Conservation (phyloP, 257 asterid species). For the Euphrasia confusa region DNA sequence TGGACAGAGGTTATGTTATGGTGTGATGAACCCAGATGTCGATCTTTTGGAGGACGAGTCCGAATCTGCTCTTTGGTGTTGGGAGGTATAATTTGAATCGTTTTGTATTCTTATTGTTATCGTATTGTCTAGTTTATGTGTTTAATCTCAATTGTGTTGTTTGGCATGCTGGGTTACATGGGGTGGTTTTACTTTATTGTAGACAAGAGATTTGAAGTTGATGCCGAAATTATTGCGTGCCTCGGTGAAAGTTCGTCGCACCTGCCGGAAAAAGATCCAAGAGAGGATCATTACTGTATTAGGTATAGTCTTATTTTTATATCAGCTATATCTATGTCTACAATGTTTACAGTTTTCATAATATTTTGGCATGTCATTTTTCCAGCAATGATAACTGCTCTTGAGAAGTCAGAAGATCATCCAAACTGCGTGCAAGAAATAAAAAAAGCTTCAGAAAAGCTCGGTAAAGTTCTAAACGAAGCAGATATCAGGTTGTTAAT, state of each 20-base stretch:
- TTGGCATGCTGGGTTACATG: background rate
- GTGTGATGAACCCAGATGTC: constrained; percentile 54
- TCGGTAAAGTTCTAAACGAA: constrained; percentile 57
- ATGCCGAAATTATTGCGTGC: constrained; percentile 55
- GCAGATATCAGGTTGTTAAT: constrained; percentile 58
- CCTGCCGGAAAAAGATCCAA: constrained; percentile 71
- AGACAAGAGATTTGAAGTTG: constrained; percentile 80
- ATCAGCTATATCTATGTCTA: background rate
- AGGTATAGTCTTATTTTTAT: constrained; percentile 31
- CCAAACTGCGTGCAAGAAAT: constrained; percentile 46
- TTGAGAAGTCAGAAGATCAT: constrained; percentile 44
- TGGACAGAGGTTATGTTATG: constrained; percentile 74
- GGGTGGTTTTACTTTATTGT: constrained; percentile 22
- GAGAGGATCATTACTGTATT: constrained; percentile 69
- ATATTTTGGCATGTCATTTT: background rate
- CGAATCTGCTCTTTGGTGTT: constrained; percentile 75
- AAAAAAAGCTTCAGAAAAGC: constrained; percentile 65
- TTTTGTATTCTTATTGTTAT: background rate
- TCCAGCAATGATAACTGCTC: constrained; percentile 62
- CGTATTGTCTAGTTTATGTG: background rate
- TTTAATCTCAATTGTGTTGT: background rate
- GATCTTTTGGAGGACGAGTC: constrained; percentile 84
- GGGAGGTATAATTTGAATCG: constrained; percentile 64
- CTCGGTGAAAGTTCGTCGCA: constrained; percentile 54
- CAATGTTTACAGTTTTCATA: background rate